Percentiles rank a stretch among this genome's conserved stretches.
Evolutionary conservation across 352 stramenopile genomes (phyloP).

Genomic region (Globisporangium abappressorium): DNA sequence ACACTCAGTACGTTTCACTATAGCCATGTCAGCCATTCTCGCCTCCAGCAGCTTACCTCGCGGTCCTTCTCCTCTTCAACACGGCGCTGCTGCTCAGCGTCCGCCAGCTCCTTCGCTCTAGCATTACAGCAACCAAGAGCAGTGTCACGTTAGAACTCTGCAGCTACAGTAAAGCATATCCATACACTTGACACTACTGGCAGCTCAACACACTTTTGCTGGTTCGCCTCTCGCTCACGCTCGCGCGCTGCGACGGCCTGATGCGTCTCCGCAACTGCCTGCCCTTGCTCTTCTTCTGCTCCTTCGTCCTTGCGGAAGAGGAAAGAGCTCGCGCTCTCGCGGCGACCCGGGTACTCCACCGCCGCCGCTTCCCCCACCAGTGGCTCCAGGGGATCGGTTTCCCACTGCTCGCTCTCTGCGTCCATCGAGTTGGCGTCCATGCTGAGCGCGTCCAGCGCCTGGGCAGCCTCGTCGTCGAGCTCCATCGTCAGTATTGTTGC

Average conservation of each 20-base stretch:
- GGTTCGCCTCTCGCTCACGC: constrained; percentile 45
- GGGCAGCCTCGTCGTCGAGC: background rate
- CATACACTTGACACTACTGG: too few species aligned
- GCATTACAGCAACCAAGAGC: background rate
- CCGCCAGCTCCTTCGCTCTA: constrained; percentile 49
- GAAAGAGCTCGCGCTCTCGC: background rate
- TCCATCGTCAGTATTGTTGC: background rate
- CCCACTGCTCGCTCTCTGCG: background rate
- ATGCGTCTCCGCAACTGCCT: constrained; percentile 27
- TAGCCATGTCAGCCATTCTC: background rate
- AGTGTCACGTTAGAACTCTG: background rate
- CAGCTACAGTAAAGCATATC: too few species aligned
- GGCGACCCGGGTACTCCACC: background rate
- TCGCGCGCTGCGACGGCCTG: constrained; percentile 35
- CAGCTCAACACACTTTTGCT: constrained; percentile 32
- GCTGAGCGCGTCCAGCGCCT: background rate
- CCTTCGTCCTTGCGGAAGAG: background rate
- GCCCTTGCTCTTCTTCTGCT: background rate
- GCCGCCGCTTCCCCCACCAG: background rate
- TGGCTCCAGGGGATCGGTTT: background rate
- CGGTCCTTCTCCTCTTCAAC: constrained; percentile 46
- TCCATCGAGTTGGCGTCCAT: background rate
- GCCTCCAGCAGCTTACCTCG: constrained; percentile 21
- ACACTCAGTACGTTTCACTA: background rate
- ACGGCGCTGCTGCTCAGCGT: constrained; percentile 56